phyloP scores from a whole-genome alignment of 2,329 filamentous ascomycete species.

The Talaromyces sp. region DNA sequence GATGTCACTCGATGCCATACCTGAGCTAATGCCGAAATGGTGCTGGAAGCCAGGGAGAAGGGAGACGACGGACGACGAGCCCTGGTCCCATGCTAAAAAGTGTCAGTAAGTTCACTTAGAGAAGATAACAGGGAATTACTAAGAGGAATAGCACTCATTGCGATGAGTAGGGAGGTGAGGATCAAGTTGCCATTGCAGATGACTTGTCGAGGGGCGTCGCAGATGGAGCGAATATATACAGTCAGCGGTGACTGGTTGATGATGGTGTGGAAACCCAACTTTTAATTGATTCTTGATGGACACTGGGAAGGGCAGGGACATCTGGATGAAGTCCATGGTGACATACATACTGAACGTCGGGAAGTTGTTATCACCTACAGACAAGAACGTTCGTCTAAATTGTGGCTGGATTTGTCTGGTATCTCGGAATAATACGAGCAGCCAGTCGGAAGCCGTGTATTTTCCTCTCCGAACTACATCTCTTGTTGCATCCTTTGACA shows the following conservation, averaged over 20 bases:
- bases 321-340: neutral
- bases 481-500: neutral
- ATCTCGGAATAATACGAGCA: neutral
- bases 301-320: no score
- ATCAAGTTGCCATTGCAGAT: neutral
- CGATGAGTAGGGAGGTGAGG: neutral
- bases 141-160: slow-evolving; percentile 14
- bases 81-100: slow-evolving; percentile 30
- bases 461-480: neutral
- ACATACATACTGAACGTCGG: neutral
- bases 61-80: slow-evolving; percentile 26
- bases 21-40: slow-evolving; percentile 15
- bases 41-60: slow-evolving; percentile 33
- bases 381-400: neutral
- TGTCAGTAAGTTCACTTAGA: neutral
- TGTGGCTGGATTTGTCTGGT: neutral
- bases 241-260: neutral
- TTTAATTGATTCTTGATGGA: neutral
- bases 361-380: neutral
- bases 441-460: neutral
- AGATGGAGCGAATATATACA: neutral
- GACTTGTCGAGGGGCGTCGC: neutral
- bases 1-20: neutral
- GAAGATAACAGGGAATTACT: slow-evolving; percentile 10
- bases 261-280: neutral